Evolutionary conservation across 371 early-diverging fungal genomes (phyloP), one percentile per base, ranked within the genome.

Genomic region (Parasitella parasitica): DNA sequence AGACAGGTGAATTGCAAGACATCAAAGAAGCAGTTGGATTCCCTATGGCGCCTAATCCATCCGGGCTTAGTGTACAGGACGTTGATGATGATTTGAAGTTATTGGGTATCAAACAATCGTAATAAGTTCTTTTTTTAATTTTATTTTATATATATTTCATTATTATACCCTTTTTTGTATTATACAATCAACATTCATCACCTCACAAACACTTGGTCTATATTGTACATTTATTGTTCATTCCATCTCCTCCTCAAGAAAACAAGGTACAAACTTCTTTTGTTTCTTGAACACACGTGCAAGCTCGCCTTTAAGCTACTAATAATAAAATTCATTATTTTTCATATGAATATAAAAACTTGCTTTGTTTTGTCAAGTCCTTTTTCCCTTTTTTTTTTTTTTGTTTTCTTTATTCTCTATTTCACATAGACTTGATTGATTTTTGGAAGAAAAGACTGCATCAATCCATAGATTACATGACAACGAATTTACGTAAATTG

Each of bases 21-120:
- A 66, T 78, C n/a, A 78, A 76, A 34, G 73, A 80, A 27, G 61
- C 67, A 7, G 54, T 70, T 27, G 81, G 81, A 2, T 84, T 84
- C 52, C 84, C 84, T 2, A 61, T 69, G 54, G 81, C 80, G 37
- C 73, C 70, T 5, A 69, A 73, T 18, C 73, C 77, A 8, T 35
- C 68, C n/a, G 72, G 78, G 18, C 57, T 78, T 11, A 62, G 68
- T n/a, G 18, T 51, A 15, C 39, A 70, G 49, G 81, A 84, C 48
- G 57, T 84, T 34, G 74, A 77, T 36, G 78, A 77, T 16, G 84
- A 84, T 61, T 65, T 81, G 46, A 68, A 70, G 55, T 58, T 72
- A 16, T 66, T 83, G 65, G 81, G 77, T 39, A 64, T 69, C 56
- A 28, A 59, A 18, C 46, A 46, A 20, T 22, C 50, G 6, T 50